A percentile compares a stretch with the other conserved stretches of the same genome.
phyloP scores from a whole-genome alignment of 305 asterid genomes.

The Fraxinus platypoda region DNA sequence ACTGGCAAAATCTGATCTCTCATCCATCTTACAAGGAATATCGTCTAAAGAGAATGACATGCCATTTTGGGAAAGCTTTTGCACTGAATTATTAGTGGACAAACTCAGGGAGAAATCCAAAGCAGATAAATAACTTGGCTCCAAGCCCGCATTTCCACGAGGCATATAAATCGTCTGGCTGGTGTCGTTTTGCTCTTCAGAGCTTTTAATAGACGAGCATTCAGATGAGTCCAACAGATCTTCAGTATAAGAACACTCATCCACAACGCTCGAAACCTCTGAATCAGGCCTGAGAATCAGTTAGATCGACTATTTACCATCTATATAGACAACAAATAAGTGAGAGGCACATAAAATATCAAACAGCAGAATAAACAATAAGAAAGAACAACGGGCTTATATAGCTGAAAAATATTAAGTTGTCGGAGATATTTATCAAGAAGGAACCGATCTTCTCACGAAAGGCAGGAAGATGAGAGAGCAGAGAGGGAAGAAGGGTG shows the following conservation, averaged over 20 bases:
- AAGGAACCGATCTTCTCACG: background rate
- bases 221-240: slow-evolving; percentile 69
- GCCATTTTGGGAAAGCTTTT: slow-evolving; percentile 35
- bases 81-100: slow-evolving; percentile 35
- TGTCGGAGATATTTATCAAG: slow-evolving; percentile 18
- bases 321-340: slow-evolving; percentile 18
- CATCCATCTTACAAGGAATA: slow-evolving; percentile 26
- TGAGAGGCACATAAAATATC: slow-evolving; percentile 7
- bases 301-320: slow-evolving; percentile 21
- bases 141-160: slow-evolving; percentile 22
- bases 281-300: slow-evolving; percentile 48
- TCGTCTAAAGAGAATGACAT: slow-evolving; percentile 34
- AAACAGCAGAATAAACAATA: slow-evolving; percentile 13
- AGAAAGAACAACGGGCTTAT: slow-evolving; percentile 10
- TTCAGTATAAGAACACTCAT: slow-evolving; percentile 52
- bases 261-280: slow-evolving; percentile 45
- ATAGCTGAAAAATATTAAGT: slow-evolving; percentile 1
- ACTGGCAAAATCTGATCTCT: slow-evolving; percentile 28
- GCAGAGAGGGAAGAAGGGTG: slow-evolving; percentile 7
- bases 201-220: slow-evolving; percentile 57
- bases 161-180: slow-evolving; percentile 34
- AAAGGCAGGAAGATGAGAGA: background rate
- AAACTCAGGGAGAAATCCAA: slow-evolving; percentile 53
- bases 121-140: slow-evolving; percentile 65
- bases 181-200: slow-evolving; percentile 55